Percentiles rank a stretch among this genome's conserved stretches.
Evolutionary conservation across 768 basidiomycete genomes (phyloP).

Genomic region (Podaxis sp.): DNA sequence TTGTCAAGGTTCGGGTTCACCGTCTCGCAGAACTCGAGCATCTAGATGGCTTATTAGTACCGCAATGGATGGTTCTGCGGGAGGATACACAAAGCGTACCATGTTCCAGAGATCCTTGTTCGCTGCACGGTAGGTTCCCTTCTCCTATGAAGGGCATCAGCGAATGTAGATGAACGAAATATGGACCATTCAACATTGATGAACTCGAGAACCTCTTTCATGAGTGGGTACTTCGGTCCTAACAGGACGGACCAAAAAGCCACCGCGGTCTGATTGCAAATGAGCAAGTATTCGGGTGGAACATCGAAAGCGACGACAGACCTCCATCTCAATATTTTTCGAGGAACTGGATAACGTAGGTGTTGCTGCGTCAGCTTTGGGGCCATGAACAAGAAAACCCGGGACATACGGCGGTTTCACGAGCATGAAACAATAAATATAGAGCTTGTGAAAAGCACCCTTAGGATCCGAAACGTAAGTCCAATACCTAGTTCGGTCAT

Average conservation of each 20-base stretch:
- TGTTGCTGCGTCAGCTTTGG: neutral
- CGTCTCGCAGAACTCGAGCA: conserved; percentile 70
- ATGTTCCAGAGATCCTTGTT: conserved; percentile 88
- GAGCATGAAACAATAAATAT: conserved; percentile 65
- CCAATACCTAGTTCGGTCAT: conserved; percentile 50
- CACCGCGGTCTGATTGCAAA: conserved; percentile 49
- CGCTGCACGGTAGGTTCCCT: conserved; percentile 65
- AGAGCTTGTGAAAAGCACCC: conserved; percentile 58
- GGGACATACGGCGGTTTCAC: conserved; percentile 66
- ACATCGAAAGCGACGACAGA: conserved; percentile 24
- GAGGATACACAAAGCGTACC: conserved; percentile 38
- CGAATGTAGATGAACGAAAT: neutral
- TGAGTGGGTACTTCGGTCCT: conserved; percentile 59
- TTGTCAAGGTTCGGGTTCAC: conserved; percentile 55
- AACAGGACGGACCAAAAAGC: conserved; percentile 78
- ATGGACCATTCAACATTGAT: conserved; percentile 44
- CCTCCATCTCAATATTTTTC: conserved; percentile 81
- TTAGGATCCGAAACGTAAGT: conserved; percentile 44
- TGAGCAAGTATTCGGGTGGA: neutral
- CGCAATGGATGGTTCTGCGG: neutral
- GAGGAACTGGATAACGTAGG: conserved; percentile 41
- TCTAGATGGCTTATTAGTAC: conserved; percentile 33
- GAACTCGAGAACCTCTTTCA: conserved; percentile 61
- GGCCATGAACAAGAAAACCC: neutral
- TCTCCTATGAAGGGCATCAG: conserved; percentile 29